These are phyloP conservation scores for Pythium sp. DNA, from an alignment of 352 stramenopile genomes.

Conservation along the genomic window DNA sequence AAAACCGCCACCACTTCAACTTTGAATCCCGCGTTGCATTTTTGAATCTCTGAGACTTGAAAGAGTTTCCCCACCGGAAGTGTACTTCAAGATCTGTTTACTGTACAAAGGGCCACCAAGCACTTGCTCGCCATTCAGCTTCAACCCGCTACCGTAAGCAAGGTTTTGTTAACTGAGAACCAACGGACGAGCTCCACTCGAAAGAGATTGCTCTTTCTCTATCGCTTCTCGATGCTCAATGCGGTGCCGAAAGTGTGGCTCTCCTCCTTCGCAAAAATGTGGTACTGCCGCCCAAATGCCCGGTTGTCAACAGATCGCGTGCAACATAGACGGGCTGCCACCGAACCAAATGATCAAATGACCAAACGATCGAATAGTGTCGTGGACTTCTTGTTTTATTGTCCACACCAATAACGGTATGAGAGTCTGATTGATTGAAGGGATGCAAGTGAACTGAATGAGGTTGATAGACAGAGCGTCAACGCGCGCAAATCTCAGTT, in stretches of 20 bases:
- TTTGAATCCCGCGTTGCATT: background rate
- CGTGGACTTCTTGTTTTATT: background rate
- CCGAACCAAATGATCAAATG: background rate
- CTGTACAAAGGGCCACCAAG: background rate
- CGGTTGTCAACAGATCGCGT: background rate
- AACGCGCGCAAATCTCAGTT: background rate
- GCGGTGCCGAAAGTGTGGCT: background rate
- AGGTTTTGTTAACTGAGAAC: background rate
- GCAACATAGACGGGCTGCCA: background rate
- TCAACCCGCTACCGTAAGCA: background rate
- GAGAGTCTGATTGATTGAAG: background rate
- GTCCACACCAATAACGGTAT: background rate
- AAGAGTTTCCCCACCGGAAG: background rate
- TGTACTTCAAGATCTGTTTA: background rate
- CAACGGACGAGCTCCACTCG: background rate
- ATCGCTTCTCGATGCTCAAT: background rate
- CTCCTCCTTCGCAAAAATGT: background rate
- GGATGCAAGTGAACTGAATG: background rate
- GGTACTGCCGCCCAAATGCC: background rate
- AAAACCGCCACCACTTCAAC: background rate
- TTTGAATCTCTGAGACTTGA: background rate
- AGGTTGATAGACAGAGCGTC: background rate
- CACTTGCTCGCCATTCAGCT: background rate
- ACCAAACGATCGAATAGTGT: background rate
- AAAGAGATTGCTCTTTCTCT: conserved; percentile 5